These are phyloP conservation scores for Solidago caesia DNA, from an alignment of 129 eudicot genomes.

Conservation along the genomic window DNA sequence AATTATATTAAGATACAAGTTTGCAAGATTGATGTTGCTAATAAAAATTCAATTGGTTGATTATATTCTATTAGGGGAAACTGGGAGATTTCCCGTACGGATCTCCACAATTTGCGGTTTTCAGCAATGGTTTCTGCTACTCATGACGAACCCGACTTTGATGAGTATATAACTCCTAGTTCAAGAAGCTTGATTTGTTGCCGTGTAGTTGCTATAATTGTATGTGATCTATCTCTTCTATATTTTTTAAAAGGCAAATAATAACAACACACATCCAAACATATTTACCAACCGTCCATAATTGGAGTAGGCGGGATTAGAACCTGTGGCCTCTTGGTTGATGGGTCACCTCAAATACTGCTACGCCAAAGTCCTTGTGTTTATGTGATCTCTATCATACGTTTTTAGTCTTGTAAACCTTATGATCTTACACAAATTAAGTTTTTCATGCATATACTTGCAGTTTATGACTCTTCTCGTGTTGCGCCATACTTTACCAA, in stretches of 20 bases:
- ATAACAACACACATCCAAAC: no score
- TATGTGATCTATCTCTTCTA: conserved; percentile 32
- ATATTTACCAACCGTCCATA: no score
- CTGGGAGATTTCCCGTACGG: conserved; percentile 71
- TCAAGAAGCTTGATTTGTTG: conserved; percentile 67
- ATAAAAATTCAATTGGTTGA: not conserved
- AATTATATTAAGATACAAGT: not conserved
- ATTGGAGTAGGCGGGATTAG: no score
- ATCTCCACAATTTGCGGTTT: conserved; percentile 42
- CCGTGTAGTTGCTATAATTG: conserved; percentile 68
- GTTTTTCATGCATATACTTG: conserved; percentile 9
- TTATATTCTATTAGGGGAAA: conserved; percentile 44
- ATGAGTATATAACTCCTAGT: conserved; percentile 46
- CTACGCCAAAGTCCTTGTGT: no score
- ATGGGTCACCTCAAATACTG: no score
- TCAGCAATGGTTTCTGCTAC: conserved; percentile 39
- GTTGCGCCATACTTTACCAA: conserved; percentile 72
- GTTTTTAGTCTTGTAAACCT: no score
- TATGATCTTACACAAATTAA: no score
- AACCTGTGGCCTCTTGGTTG: no score
- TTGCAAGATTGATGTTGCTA: not conserved
- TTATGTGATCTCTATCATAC: no score
- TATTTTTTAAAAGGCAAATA: not conserved
- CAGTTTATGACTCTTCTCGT: conserved; percentile 74
- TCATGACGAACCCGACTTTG: conserved; percentile 43